Evolutionary conservation across 768 basidiomycete genomes (phyloP).

Genomic region (Hypholoma sublateritium): DNA sequence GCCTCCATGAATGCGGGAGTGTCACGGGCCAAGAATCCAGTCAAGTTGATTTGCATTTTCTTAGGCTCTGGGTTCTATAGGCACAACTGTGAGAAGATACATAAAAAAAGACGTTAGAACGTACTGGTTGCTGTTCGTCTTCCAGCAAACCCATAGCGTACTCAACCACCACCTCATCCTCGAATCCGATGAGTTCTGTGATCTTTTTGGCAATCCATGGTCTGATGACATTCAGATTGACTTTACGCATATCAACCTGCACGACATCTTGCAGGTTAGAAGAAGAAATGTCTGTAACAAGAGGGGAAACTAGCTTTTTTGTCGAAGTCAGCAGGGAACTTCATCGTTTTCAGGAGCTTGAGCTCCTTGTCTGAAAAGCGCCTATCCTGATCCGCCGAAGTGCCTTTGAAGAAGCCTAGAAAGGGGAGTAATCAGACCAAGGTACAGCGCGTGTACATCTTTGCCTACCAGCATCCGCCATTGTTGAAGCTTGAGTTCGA

Average conservation of each 20-base stretch:
- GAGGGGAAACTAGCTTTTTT: constrained; percentile 61
- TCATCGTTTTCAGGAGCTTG: constrained; percentile 84
- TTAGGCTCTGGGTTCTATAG: constrained; percentile 83
- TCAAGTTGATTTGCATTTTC: constrained; percentile 94
- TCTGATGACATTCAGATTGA: constrained; percentile 87
- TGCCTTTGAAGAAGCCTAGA: constrained; percentile 86
- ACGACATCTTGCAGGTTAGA: background rate
- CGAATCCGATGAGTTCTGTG: constrained; percentile 85
- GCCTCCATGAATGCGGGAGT: constrained; percentile 85
- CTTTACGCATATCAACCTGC: constrained; percentile 93
- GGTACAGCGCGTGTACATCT: constrained; percentile 25
- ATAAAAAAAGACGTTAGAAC: constrained; percentile 20
- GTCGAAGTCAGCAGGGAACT: constrained; percentile 88
- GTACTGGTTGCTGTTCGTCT: constrained; percentile 78
- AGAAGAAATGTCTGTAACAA: background rate
- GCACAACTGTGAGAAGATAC: background rate
- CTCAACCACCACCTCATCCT: constrained; percentile 96
- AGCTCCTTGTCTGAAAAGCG: constrained; percentile 95
- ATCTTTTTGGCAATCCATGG: constrained; percentile 97
- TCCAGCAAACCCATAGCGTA: constrained; percentile 95
- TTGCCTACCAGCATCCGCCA: constrained; percentile 62
- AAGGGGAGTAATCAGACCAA: background rate
- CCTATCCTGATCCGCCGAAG: constrained; percentile 87
- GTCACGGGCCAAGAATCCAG: constrained; percentile 88
- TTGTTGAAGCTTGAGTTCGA: constrained; percentile 19